phyloP scores from a whole-genome alignment of 2,329 filamentous ascomycete genomes.

The Penicillium thymicola region DNA sequence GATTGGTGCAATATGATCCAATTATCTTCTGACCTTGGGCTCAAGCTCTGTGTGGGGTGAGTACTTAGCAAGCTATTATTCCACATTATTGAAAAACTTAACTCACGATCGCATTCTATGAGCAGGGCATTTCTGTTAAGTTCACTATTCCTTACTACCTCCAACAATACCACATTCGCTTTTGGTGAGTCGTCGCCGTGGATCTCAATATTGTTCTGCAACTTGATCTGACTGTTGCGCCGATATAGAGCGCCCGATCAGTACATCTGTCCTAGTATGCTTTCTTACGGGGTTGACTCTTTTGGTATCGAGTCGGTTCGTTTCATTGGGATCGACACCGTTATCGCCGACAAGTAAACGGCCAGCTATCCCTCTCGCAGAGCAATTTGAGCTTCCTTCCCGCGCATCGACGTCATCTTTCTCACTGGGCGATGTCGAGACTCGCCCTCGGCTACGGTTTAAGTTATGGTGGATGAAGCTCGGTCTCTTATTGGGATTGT shows the following conservation, averaged over 20 bases:
- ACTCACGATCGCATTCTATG: conserved; percentile 18
- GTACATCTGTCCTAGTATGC: conserved; percentile 43
- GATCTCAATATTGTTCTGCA: not conserved
- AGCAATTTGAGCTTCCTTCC: conserved; percentile 25
- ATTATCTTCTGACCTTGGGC: conserved; percentile 30
- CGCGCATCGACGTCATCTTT: conserved; percentile 15
- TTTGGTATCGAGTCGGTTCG: conserved; percentile 36
- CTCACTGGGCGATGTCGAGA: conserved; percentile 4
- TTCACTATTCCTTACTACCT: conserved; percentile 33
- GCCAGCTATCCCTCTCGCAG: conserved; percentile 27
- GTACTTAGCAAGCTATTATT: conserved; percentile 8
- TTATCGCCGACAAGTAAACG: conserved; percentile 26
- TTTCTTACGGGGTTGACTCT: conserved; percentile 40
- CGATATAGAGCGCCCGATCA: conserved; percentile 45
- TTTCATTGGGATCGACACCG: conserved; percentile 24
- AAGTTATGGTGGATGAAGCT: conserved; percentile 17
- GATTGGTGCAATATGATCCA: conserved; percentile 25
- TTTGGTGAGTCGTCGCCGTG: conserved; percentile 33
- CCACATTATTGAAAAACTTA: conserved; percentile 1
- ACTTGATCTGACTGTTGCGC: conserved; percentile 13
- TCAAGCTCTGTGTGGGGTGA: conserved; percentile 35
- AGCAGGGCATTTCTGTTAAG: conserved; percentile 34
- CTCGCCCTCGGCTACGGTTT: conserved; percentile 1
- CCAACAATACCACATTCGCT: conserved; percentile 39
- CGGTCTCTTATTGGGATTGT: conserved; percentile 7